Base-by-base conservation (phyloP, 257 asterid genomes). In the Nicotiana knightiana region DNA sequence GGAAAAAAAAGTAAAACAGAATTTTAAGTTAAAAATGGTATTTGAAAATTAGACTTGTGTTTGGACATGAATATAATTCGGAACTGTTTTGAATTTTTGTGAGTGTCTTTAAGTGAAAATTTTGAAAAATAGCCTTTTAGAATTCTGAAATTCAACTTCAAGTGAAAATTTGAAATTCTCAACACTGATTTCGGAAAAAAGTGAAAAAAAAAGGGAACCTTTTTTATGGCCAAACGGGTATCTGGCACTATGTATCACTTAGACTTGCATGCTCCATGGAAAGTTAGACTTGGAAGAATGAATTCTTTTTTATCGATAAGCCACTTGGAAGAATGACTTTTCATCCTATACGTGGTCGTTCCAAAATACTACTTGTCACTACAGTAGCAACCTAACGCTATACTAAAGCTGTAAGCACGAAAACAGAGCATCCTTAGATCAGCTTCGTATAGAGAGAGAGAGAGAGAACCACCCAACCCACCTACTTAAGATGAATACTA, bases 251-350 rank as follows among this genome's bases (percentile, higher is more conserved):
- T 53, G 58, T 53, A 53, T 53, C 58, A 53, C 58, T 3, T 48
- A 71, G 59, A 21, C 21, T 46, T 46, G 79, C 61, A 24, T 71
- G 61, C 61, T 71, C 24, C 79, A 46, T n/a, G 4, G 39, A 8
- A 71, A 46, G 79, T 37, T 48, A 71, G 61, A 24, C 79, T 24
- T 71, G 39, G 59, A 46, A 48, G 61, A 71, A 71, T 71, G 79
- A 24, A 43, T 2, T 43, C 51, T 43, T 43, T 43, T 43, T 43
- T 43, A 43, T 43, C 9, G 51, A 43, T 43, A 43, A 11, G 51
- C 12, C 39, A 24, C 79, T 24, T 71, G 79, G 59, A 46, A 48
- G 39, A 71, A 71, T 71, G 79, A 24, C 2, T 24, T 48, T 71
- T 71, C 35, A 12, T 71, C 28, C 51, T 32, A 51, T 26, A 26